These are phyloP conservation scores for Trichosporon sp. DNA, from an alignment of 1,284 basidiomycete genomes.

Conservation along the genomic window DNA sequence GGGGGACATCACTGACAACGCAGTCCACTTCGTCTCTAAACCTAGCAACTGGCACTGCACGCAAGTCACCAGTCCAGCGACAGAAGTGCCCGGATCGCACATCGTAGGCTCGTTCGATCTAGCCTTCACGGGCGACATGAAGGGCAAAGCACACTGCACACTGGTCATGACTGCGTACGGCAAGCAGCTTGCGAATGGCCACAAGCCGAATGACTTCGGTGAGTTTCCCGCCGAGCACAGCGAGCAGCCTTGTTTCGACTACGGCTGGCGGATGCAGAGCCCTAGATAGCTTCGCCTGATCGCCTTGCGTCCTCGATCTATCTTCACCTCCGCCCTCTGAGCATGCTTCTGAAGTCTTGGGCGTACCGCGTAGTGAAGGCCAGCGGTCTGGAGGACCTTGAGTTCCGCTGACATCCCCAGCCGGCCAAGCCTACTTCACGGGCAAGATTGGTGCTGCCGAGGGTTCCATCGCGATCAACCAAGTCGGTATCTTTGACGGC, in stretches of 20 bases:
- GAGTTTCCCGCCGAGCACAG: not conserved
- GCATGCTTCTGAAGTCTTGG: too few relatives aligned
- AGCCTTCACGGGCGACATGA: not conserved
- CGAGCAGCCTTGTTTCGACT: not conserved
- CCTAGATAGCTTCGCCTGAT: too few relatives aligned
- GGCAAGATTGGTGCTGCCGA: not conserved
- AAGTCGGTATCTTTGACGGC: not conserved
- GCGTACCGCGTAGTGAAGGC: too few relatives aligned
- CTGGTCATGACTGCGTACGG: not conserved
- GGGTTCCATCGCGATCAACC: conserved; percentile 1
- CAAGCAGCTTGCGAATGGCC: not conserved
- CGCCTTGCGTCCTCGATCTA: too few relatives aligned
- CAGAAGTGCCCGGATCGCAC: not conserved
- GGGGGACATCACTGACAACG: not conserved
- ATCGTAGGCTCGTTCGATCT: not conserved
- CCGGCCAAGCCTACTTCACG: not conserved
- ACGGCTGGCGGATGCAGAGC: too few relatives aligned
- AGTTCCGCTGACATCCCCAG: not conserved
- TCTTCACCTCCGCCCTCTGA: too few relatives aligned
- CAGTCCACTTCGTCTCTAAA: not conserved
- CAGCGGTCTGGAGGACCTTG: too few relatives aligned
- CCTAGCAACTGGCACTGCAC: not conserved
- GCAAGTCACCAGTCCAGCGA: not conserved
- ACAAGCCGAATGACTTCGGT: conserved; percentile 1
- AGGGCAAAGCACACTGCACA: not conserved